Conservation (phyloP, 2,329 filamentous ascomycete genomes). For the Dactylellina sp. region DNA sequence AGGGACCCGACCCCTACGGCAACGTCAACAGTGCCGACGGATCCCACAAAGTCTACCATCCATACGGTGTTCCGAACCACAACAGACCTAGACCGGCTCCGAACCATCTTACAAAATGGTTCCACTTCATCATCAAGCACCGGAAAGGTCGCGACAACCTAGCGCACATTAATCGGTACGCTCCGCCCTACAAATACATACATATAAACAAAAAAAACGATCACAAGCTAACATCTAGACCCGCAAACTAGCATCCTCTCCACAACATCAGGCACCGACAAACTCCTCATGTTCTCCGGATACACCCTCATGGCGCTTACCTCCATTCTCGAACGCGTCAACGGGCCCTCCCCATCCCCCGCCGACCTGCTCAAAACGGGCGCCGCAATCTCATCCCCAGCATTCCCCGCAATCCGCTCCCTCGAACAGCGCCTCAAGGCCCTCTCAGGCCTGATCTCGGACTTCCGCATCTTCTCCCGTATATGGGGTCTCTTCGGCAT, state of each 20-base stretch:
- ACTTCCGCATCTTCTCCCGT: constrained; percentile 78
- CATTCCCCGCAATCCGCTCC: constrained; percentile 67
- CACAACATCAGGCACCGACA: constrained; percentile 77
- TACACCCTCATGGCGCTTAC: constrained; percentile 73
- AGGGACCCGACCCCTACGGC: constrained; percentile 51
- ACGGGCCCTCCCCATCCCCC: constrained; percentile 70
- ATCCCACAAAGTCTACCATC: constrained; percentile 27
- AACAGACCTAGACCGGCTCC: constrained; percentile 17
- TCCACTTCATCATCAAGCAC: constrained; percentile 48
- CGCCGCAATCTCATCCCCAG: constrained; percentile 64
- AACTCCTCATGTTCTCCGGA: constrained; percentile 75
- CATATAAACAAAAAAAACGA: constrained; percentile 17
- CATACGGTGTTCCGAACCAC: constrained; percentile 31
- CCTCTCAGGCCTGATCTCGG: constrained; percentile 75
- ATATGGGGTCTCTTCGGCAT: constrained; percentile 82
- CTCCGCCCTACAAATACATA: constrained; percentile 58
- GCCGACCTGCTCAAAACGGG: constrained; percentile 68
- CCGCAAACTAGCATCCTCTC: constrained; percentile 74
- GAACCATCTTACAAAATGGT: constrained; percentile 36
- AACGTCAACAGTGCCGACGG: constrained; percentile 50
- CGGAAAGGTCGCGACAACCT: constrained; percentile 53
- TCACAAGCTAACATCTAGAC: constrained; percentile 58
- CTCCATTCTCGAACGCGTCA: constrained; percentile 69
- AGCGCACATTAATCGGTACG: constrained; percentile 51
- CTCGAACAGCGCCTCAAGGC: constrained; percentile 68